Evolutionary conservation across 2,329 filamentous ascomycete genomes (phyloP), one percentile per base, ranked within the genome.

Genomic region (Ceratocystis destructans): DNA sequence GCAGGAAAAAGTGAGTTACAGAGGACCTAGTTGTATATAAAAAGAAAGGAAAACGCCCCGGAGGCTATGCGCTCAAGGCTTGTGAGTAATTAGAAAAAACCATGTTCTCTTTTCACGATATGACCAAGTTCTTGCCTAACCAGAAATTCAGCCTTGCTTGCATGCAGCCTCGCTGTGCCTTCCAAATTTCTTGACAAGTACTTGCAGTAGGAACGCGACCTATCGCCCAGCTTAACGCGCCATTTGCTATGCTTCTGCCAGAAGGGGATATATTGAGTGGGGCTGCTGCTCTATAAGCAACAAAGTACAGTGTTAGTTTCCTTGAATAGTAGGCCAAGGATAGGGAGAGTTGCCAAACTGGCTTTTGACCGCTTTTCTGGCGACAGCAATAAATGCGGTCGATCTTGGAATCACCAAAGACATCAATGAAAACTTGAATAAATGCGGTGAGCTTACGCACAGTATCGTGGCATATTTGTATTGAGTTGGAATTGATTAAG

Each of bases 211-310:
- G 10, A 41, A 41, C 37, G 37, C 37, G 37, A 8, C 4, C 37
- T 15, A 3, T 41, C 37, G 37, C 48, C 22, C 4, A 28, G 20
- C 20, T 53, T 53, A 15, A 53, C 48, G 48, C 48, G 48, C 48
- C 15, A 6, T 20, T 53, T 28, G 28, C 3, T n/a, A n/a, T 7
- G 28, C 5, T 2, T 3, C 17, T n/a, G 1, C 28, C 28, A 17
- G 5, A 59, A 37, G 4, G 28, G 31, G 55, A n/a, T 59, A 59
- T n/a, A 59, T 59, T 59, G 55, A 59, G 55, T 59, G 25, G 55
- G 33, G 53, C 25, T 7, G 7, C 28, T 6, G 7, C 1, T 31
- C 3, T 12, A 28, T 57, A 20, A 7, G 22, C 48, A 41, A 10
- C 37, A 12, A 41, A 41, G 37, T 12, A 41, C 37, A 41, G 37